Evolutionary conservation across 2,329 filamentous ascomycete species (phyloP).

Genomic region (Diaporthe batatas): DNA sequence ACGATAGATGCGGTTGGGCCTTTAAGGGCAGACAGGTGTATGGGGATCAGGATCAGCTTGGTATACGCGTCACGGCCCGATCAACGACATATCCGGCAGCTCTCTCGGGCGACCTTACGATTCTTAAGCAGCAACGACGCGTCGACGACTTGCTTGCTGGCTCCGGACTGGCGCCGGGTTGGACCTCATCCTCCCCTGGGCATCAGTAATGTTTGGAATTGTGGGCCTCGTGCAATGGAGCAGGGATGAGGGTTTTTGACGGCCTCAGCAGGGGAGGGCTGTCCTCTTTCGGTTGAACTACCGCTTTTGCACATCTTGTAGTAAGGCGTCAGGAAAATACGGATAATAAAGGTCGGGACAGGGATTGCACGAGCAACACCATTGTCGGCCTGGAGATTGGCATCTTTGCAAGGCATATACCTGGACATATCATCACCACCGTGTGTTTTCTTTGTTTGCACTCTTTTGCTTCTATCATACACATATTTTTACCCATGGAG

Average conservation of each 20-base stretch:
- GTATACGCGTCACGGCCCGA: constrained; percentile 38
- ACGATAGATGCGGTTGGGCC: constrained; percentile 36
- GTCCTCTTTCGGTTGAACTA: constrained; percentile 18
- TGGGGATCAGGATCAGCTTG: constrained; percentile 18
- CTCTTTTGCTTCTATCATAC: constrained; percentile 12
- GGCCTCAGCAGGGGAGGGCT: background rate
- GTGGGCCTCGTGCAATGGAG: constrained; percentile 4
- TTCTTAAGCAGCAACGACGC: constrained; percentile 19
- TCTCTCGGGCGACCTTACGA: constrained; percentile 21
- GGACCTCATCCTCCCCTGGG: constrained; percentile 17
- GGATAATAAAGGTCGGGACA: constrained; percentile 31
- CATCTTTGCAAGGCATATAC: constrained; percentile 24
- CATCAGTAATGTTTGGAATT: constrained; percentile 38
- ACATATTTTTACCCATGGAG: constrained; percentile 20
- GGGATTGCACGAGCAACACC: constrained; percentile 15
- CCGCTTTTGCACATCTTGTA: constrained; percentile 28
- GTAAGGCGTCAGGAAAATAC: constrained; percentile 31
- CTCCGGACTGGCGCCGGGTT: constrained; percentile 34
- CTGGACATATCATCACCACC: constrained; percentile 34
- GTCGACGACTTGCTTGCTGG: constrained; percentile 28
- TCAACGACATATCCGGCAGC: constrained; percentile 37
- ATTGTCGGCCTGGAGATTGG: constrained; percentile 25
- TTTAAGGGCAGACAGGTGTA: constrained; percentile 25
- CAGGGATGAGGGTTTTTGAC: constrained; percentile 27
- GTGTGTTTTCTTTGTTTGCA: constrained; percentile 14